Evolutionary conservation across 1,139 yeast species (phyloP).

Genomic region (Suhomyces coccinellae): DNA sequence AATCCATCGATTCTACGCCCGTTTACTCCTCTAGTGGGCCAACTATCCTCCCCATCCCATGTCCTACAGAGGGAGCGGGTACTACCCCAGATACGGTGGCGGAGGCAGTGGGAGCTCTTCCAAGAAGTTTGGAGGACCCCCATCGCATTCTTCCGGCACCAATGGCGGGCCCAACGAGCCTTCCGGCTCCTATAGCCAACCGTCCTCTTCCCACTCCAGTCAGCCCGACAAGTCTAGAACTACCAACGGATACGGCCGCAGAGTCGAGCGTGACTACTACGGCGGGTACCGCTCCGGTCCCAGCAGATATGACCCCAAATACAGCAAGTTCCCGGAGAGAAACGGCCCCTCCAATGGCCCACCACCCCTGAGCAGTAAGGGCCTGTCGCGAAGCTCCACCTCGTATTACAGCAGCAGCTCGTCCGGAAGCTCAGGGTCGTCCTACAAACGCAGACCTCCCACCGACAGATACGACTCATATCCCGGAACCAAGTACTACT

Average conservation of each 20-base stretch:
- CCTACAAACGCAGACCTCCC: slow-evolving; percentile 12
- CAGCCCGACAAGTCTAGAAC: slow-evolving; percentile 4
- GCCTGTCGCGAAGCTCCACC: slow-evolving; percentile 7
- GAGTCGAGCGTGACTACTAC: slow-evolving; percentile 18
- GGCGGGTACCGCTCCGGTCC: slow-evolving; percentile 16
- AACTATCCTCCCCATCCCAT: slow-evolving; percentile 7
- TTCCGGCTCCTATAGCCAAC: neutral
- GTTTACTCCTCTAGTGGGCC: neutral
- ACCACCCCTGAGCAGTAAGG: slow-evolving; percentile 1
- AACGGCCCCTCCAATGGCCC: slow-evolving; percentile 4
- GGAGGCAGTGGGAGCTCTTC: slow-evolving; percentile 15
- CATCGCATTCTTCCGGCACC: neutral
- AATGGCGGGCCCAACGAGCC: slow-evolving; percentile 4
- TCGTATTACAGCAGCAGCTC: slow-evolving; percentile 13
- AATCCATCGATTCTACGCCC: neutral
- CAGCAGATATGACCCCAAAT: slow-evolving; percentile 16
- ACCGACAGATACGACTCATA: slow-evolving; percentile 17
- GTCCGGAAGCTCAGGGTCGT: slow-evolving; percentile 1
- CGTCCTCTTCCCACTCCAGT: neutral
- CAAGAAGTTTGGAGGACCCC: slow-evolving; percentile 13
- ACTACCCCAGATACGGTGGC: slow-evolving; percentile 7
- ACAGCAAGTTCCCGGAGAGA: slow-evolving; percentile 15
- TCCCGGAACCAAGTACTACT: slow-evolving; percentile 11
- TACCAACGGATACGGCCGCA: slow-evolving; percentile 10
- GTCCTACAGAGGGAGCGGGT: slow-evolving; percentile 20